A percentile compares a stretch with the other conserved stretches of the same genome.
phyloP scores from a whole-genome alignment of 2,329 filamentous ascomycete genomes.

The Drechslerella stenobrocha region DNA sequence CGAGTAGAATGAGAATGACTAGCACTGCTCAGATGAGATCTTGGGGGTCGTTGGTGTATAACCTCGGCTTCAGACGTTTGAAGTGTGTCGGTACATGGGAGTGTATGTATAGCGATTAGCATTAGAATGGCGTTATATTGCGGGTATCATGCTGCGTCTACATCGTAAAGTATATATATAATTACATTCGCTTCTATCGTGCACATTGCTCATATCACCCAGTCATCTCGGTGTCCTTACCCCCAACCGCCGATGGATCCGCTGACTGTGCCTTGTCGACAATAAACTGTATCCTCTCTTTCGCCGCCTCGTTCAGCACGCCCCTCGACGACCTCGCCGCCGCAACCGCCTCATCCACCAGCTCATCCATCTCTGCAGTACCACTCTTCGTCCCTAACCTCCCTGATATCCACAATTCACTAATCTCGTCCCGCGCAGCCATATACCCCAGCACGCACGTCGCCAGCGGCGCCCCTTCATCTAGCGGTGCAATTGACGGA shows the following conservation, averaged over 20 bases:
- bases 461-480: constrained; percentile 59
- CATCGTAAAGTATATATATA: constrained; percentile 31
- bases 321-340: constrained; percentile 50
- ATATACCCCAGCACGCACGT: constrained; percentile 91
- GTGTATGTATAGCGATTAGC: constrained; percentile 25
- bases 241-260: neutral
- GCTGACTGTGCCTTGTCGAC: constrained; percentile 40
- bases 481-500: constrained; percentile 26
- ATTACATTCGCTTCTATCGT: constrained; percentile 37
- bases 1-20: constrained; percentile 54
- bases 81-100: neutral
- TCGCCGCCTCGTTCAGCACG: constrained; percentile 53
- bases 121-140: constrained; percentile 49
- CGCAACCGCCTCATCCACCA: constrained; percentile 51
- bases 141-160: constrained; percentile 45
- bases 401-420: constrained; percentile 92
- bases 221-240: constrained; percentile 38
- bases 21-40: neutral
- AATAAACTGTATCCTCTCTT: constrained; percentile 50
- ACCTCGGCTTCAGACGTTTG: too few species aligned
- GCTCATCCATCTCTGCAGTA: constrained; percentile 48
- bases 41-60: neutral
- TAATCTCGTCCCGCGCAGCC: constrained; percentile 83
- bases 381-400: constrained; percentile 57
- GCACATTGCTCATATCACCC: constrained; percentile 15